Conservation (phyloP, 805 yeast species). For the Candida ulmi region DNA sequence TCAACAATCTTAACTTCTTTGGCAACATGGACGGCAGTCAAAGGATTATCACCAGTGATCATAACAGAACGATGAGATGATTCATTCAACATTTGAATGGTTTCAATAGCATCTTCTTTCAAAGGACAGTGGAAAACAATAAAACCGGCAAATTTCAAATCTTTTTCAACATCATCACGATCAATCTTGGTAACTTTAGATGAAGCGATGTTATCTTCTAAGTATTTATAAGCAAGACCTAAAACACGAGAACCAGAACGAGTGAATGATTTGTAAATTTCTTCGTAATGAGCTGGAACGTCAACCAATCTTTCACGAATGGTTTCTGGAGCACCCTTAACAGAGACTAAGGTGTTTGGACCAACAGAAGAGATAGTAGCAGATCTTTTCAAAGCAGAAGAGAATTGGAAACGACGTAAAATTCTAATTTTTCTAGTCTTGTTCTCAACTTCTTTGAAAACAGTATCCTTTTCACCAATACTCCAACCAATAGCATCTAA, state of each 20-base stretch:
- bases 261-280: conserved; percentile 81
- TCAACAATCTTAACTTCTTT: conserved; percentile 85
- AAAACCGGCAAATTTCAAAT: conserved; percentile 81
- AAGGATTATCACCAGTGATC: conserved; percentile 99
- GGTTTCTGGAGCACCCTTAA: conserved; percentile 98
- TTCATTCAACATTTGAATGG: conserved; percentile 87
- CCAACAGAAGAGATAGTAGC: conserved; percentile 69
- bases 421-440: conserved; percentile 52
- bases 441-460: conserved; percentile 38
- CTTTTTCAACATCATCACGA: conserved; percentile 73
- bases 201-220: conserved; percentile 46
- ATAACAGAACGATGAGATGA: conserved; percentile 93
- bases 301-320: conserved; percentile 66
- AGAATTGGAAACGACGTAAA: conserved; percentile 92
- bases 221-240: conserved; percentile 83
- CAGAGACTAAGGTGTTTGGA: conserved; percentile 66
- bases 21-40: conserved; percentile 97
- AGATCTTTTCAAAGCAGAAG: conserved; percentile 92
- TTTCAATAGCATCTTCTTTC: conserved; percentile 87
- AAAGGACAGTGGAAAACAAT: conserved; percentile 96
- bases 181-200: conserved; percentile 51
- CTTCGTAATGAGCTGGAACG: conserved; percentile 79
- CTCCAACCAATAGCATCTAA: conserved; percentile 82
- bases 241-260: conserved; percentile 95
- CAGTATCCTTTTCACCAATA: conserved; percentile 70